Evolutionary conservation across 1,139 yeast species (phyloP), one percentile per base, ranked within the genome.

Genomic region (Kodamaea suecica): DNA sequence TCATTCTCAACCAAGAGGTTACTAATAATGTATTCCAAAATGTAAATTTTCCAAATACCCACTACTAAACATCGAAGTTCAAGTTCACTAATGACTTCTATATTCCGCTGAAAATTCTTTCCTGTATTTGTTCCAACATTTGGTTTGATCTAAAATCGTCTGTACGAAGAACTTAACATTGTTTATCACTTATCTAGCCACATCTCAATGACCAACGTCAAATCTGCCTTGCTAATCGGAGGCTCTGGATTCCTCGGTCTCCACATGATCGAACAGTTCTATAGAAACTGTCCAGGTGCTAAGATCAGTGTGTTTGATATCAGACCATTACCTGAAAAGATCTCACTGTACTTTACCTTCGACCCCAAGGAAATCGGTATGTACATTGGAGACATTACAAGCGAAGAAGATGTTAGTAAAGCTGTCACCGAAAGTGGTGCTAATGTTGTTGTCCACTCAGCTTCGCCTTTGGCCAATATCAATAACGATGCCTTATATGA

Each of bases 201-300:
- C 15, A 25, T 5, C n/a, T 29, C 19, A n/a, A 51, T 50, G 55
- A 27, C 53, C 9, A 42, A 40, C 21, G 49, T 65, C 35, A 63
- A 76, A 20, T 80, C 92, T 1, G 95, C 90, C 3, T 75, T 92
- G 26, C 69, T 92, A 23, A 78, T 92, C 24, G 98, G 98, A 31
- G 98, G 98, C 3, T 70, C 96, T 3, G 99, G 99, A 1, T 94
- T 94, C 50, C 73, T 94, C 23, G 99, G 99, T 2, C 78, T 87
- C 31, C 97, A 92, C 51, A 68, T 94, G 45, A 78, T 92, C 33
- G 90, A 90, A 49, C 95, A 87, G 57, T 90, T 88, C 59, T 74
- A 78, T 64, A 71, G 73, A 38, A 65, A 73, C 33, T 55, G 73
- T 20, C 86, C 94, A n/a, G 66, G 76, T 30, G 87, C 95, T 7